Percentiles rank a stretch among this genome's conserved stretches.
Conservation (phyloP, 2,329 filamentous ascomycete genomes). For the Cladosporium oxysporum region DNA sequence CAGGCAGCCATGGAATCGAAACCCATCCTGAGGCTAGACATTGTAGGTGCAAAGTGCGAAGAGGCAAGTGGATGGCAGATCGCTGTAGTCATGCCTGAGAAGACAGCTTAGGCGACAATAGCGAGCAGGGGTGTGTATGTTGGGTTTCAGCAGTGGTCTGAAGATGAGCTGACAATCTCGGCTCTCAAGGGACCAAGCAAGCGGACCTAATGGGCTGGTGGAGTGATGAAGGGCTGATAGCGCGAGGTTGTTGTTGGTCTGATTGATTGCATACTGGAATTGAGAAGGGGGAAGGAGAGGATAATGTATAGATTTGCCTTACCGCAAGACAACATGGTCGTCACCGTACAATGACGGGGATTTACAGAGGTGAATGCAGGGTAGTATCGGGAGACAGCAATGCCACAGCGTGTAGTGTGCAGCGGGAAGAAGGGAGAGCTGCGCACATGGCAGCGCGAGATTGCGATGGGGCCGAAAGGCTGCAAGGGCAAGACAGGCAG, state of each 20-base stretch:
- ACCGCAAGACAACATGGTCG: neutral
- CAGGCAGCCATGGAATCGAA: constrained; percentile 31
- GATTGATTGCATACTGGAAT: neutral
- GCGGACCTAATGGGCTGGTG: neutral
- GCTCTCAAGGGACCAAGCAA: neutral
- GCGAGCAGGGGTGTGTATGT: constrained; percentile 11
- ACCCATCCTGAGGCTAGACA: constrained; percentile 22
- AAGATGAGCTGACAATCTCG: constrained; percentile 12
- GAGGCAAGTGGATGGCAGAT: constrained; percentile 8
- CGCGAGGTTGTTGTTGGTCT: neutral
- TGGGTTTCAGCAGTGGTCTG: neutral
- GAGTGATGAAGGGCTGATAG: neutral
- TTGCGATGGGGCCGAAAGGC: neutral
- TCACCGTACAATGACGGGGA: constrained; percentile 7
- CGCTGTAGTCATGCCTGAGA: constrained; percentile 19
- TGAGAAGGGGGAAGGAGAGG: neutral
- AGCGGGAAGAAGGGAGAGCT: constrained; percentile 11
- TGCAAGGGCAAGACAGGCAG: constrained; percentile 3
- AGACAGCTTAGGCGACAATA: neutral
- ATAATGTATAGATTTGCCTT: constrained; percentile 16
- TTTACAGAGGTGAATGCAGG: neutral
- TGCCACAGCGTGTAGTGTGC: constrained; percentile 12
- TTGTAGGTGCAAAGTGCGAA: neutral
- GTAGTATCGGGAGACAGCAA: constrained; percentile 7
- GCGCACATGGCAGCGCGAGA: constrained; percentile 14